phyloP scores from a whole-genome alignment of 345 rosid genomes.

The Geranium rotundifolium region DNA sequence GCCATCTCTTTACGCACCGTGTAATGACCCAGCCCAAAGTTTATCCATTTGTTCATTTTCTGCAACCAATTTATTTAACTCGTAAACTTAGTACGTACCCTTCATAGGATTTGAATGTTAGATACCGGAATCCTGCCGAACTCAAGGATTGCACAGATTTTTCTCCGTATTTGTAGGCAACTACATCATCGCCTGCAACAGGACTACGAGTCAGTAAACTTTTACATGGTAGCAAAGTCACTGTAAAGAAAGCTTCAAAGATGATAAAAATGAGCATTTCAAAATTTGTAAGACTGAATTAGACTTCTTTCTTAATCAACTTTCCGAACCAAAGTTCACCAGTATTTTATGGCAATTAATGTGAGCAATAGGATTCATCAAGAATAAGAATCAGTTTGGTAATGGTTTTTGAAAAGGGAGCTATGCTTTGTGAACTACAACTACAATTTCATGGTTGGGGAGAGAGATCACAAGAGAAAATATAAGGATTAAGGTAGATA shows the following conservation, averaged over 20 bases:
- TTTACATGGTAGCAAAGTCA: not conserved
- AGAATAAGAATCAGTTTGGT: not conserved
- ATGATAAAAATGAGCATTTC: not conserved
- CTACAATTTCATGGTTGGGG: not conserved
- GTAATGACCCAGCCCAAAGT: slow-evolving; percentile 69
- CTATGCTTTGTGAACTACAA: not conserved
- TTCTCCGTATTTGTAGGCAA: slow-evolving; percentile 66
- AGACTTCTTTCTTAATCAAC: too few relatives aligned
- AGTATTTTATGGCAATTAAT: too few relatives aligned
- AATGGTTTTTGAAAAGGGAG: not conserved
- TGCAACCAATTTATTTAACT: not conserved
- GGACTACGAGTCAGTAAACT: not conserved
- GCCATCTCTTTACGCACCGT: slow-evolving; percentile 83
- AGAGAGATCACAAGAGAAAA: not conserved
- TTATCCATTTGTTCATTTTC: not conserved
- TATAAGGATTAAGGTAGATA: too few relatives aligned
- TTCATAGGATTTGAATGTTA: slow-evolving; percentile 55
- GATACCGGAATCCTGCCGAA: slow-evolving; percentile 56
- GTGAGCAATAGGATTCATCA: not conserved
- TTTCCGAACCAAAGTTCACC: too few relatives aligned
- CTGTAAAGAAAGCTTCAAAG: not conserved
- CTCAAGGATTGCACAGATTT: slow-evolving; percentile 54
- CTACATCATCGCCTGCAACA: slow-evolving; percentile 65
- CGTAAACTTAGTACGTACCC: slow-evolving; percentile 32
- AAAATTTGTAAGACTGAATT: not conserved